Evolutionary conservation across 768 basidiomycete species (phyloP).

Genomic region (Amyloporia xantha): DNA sequence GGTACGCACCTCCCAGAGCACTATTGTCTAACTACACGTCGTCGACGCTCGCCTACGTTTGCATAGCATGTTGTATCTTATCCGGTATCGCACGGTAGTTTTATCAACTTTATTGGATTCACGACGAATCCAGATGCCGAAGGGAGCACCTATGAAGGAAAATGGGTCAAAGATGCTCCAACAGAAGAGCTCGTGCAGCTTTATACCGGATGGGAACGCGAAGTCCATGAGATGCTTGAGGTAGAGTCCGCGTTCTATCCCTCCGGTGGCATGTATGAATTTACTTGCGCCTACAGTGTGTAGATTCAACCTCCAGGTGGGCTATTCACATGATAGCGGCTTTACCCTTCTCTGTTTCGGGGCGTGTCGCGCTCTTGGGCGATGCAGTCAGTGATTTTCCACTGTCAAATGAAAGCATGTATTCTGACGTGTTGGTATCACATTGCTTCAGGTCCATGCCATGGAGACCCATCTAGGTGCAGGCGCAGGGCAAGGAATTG

Average conservation of each 20-base stretch:
- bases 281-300: conserved; percentile 9
- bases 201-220: conserved; percentile 21
- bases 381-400: conserved; percentile 22
- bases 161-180: conserved; percentile 19
- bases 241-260: conserved; percentile 1
- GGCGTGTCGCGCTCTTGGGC: conserved; percentile 24
- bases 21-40: background rate
- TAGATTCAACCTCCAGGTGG: conserved; percentile 20
- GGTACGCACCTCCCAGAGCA: conserved; percentile 3
- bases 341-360: conserved; percentile 19
- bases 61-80: conserved; percentile 23
- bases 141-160: conserved; percentile 17
- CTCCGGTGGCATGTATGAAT: background rate
- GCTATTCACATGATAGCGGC: conserved; percentile 21
- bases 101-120: conserved; percentile 21
- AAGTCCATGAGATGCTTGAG: conserved; percentile 18
- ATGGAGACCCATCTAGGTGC: conserved; percentile 24
- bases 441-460: conserved; percentile 17
- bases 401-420: too few species aligned
- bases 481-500: conserved; percentile 25
- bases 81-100: conserved; percentile 19
- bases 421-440: too few species aligned
- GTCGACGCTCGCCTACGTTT: too few species aligned
- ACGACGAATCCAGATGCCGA: conserved; percentile 16
- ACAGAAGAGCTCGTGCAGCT: conserved; percentile 15